Evolutionary conservation across 257 asterid species (phyloP).

Genomic region (Striga asiatica): DNA sequence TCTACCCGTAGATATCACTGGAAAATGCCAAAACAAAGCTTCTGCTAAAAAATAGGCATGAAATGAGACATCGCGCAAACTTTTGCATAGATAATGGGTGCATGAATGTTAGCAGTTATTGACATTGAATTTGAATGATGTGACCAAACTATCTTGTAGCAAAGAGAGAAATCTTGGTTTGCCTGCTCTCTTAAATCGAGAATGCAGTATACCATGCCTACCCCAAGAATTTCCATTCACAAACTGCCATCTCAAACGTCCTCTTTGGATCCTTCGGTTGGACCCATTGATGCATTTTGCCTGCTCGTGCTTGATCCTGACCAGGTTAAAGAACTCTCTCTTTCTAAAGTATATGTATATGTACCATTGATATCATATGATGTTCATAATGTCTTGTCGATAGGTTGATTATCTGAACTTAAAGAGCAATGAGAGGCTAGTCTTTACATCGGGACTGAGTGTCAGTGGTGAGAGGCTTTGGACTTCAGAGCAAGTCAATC

Average conservation of each 20-base stretch:
- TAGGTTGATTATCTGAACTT: slow-evolving; percentile 86
- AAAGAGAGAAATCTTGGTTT: slow-evolving; percentile 84
- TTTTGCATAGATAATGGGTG: not conserved
- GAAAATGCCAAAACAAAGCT: too few species aligned
- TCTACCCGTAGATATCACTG: too few species aligned
- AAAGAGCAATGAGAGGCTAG: slow-evolving; percentile 65
- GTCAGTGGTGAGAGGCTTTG: slow-evolving; percentile 44
- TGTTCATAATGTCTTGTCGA: slow-evolving; percentile 7
- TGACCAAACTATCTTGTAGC: slow-evolving; percentile 31
- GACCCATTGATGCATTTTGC: slow-evolving; percentile 66
- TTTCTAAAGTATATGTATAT: not conserved
- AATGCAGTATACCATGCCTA: slow-evolving; percentile 59
- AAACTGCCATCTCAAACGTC: slow-evolving; percentile 27
- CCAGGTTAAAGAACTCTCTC: slow-evolving; percentile 35
- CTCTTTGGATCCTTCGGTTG: slow-evolving; percentile 47
- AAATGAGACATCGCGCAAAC: too few species aligned
- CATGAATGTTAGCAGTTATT: not conserved
- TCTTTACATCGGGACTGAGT: slow-evolving; percentile 29
- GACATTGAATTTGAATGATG: too few species aligned
- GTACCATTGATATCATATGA: not conserved
- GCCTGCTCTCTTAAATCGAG: slow-evolving; percentile 68
- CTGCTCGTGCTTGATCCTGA: slow-evolving; percentile 69
- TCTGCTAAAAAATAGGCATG: too few species aligned
- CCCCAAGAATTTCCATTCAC: slow-evolving; percentile 43
- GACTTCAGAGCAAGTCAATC: slow-evolving; percentile 50